Base-by-base conservation (phyloP, 306 rosid genomes). In the Ceratonia siliqua region DNA sequence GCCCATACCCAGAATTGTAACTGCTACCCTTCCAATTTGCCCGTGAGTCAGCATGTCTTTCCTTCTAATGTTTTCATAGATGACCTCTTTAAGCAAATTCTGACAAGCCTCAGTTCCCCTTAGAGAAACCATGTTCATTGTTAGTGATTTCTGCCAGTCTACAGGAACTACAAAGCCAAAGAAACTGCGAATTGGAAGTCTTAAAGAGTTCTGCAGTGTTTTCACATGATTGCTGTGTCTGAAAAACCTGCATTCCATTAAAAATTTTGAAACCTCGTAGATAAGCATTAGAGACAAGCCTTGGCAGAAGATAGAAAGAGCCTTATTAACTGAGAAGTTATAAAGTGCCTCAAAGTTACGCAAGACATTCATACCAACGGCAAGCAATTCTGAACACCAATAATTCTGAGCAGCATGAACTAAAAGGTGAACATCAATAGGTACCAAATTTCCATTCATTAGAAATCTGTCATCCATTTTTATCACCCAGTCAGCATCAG, bases 401-500 rank as follows among this genome's bases (percentile, higher is more conserved):
- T 79, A 90, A 14, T 41, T 75, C 53, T 13, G 25, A 72, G 89
- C 87, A 20, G 77, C 79, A 10, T 79, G 73, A 69, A 76, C 76
- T 52, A 90, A 77, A 45, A 57, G 57, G 7, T 54, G 58, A 69
- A 33, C 80, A 48, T 85, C 86, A 32, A 81, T 24, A 14, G 75
- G 81, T 14, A 81, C 87, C 54, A 84, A 27, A 69, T 62, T 79
- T 8, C 89, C 88, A 20, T 68, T 79, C 73, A 58, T 73, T 2
- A 87, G 46, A 63, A 66, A 38, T 20, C 58, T 81, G 27, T n/a
- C 82, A 11, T 70, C 82, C 62, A 76, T 20, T 50, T 77, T 67
- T 12, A 32, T 78, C 52, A 81, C 89, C 96, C 96, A 92, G 55
- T 70, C 70, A 67, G 92, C 96, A 73, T 74, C 84, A 70, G 91